Base-by-base conservation (phyloP, 1,284 basidiomycete species). In the Papiliotrema laurentii region DNA sequence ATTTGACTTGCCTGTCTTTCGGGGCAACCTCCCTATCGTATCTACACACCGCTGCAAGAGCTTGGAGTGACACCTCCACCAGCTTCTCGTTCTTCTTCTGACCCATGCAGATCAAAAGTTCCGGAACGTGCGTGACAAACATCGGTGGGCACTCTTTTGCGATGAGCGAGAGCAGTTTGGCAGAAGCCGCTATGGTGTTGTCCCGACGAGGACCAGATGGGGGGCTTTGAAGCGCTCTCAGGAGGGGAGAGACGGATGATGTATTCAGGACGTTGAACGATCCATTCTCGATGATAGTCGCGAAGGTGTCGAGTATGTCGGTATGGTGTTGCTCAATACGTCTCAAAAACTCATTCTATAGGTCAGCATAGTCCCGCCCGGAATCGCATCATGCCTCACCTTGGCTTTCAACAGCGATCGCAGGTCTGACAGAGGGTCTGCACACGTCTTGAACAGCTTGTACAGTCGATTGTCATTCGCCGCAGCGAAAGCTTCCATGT, bases 401-500 rank as follows among this genome's bases (percentile, higher is more conserved):
- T 80, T 80, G 7, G 87, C 78, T 72, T 94, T 97, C 51, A 87
- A 76, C 2, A 93, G 77, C 4, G 79, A 79, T 66, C 87, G 89
- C 25, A 97, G 73, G 63, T 94, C 88, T 0, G 85, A 84, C 59
- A 89, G 83, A 0, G 85, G 78, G 67, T 97, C 90, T 74, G 89
- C 81, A 60, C 87, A 84, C 0, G 81, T 84, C 64, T 83, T 85
- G 37, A 94, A 76, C 4, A 93, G 77, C 69, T 87, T 90, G 76
- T 92, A 96, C 10, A 94, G 75, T 43, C 89, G 80, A 19, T 79
- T 79, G 61, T 97, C 91, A 69, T 97, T 97, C 33, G 85, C 74
- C 53, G 86, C 86, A 1, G 92, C 92, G 60, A 98, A 97, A 0
- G 81, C 71, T 19, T 83, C 77, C 21, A 99, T 74, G 63, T 97